A percentile compares a stretch with the other conserved stretches of the same genome.
Conservation (phyloP, 2,329 filamentous ascomycete species). For the Claviceps africana region DNA sequence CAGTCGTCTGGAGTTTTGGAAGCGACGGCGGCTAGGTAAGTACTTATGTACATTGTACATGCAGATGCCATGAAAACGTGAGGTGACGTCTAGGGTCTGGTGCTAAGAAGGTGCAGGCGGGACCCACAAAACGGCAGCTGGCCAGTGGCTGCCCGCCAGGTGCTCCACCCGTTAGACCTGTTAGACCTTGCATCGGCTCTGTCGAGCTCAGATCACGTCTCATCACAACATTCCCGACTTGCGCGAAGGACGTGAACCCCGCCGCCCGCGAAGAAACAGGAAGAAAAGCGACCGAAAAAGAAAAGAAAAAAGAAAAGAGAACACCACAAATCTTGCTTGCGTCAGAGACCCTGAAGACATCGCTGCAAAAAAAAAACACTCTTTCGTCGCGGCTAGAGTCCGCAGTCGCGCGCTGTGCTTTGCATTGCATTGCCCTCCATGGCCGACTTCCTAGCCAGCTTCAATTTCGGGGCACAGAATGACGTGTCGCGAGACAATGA, state of each 20-base stretch:
- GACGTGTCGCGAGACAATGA: conserved; percentile 10
- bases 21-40: no score
- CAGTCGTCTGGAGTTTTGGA: no score
- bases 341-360: not conserved
- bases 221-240: not conserved
- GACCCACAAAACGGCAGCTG: not conserved
- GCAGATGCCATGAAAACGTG: no score
- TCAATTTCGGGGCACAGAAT: conserved; percentile 16
- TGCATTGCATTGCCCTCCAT: conserved; percentile 10
- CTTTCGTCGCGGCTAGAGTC: not conserved
- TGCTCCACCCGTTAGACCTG: not conserved
- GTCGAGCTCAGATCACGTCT: not conserved
- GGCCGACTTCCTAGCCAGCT: conserved; percentile 25
- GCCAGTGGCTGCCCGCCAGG: not conserved
- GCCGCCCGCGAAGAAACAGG: not conserved
- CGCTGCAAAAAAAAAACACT: no score
- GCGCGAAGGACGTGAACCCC: not conserved
- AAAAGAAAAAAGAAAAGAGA: no score
- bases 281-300: not conserved
- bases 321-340: not conserved
- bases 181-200: not conserved
- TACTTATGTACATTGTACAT: no score
- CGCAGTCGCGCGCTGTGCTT: not conserved
- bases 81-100: no score
- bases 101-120: not conserved